Percentiles rank a stretch among this genome's conserved stretches.
These are phyloP conservation scores for Carex sylvatica DNA, from an alignment of 202 grass and related monocot species.

Conservation along the genomic window DNA sequence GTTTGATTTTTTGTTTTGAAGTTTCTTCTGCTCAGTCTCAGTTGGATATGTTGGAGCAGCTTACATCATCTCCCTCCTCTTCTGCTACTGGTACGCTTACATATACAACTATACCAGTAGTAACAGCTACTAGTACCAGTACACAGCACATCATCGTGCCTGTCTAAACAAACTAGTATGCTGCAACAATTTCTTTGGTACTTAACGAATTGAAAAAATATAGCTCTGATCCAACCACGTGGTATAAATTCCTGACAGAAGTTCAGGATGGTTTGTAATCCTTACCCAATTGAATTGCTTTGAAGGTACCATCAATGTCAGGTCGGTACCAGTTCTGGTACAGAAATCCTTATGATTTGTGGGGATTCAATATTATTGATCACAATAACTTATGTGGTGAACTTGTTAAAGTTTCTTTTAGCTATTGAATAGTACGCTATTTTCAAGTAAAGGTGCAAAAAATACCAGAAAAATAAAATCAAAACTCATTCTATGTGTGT, in stretches of 20 bases:
- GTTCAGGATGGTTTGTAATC: not conserved
- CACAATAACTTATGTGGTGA: not conserved
- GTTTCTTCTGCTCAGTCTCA: conserved; percentile 56
- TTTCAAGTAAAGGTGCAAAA: not conserved
- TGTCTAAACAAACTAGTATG: not conserved
- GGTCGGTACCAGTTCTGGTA: not conserved
- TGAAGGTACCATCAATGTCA: not conserved
- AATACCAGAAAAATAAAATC: not conserved
- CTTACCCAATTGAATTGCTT: not conserved
- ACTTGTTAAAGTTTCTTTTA: not conserved
- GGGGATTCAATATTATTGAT: not conserved
- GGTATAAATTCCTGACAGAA: not conserved
- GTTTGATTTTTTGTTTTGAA: not conserved
- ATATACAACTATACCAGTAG: not conserved
- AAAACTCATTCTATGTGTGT: not conserved
- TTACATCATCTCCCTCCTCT: conserved; percentile 42
- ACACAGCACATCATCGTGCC: not conserved
- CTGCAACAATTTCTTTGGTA: not conserved
- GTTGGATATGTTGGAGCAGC: conserved; percentile 83
- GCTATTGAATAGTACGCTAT: not conserved
- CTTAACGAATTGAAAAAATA: not conserved
- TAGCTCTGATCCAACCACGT: not conserved
- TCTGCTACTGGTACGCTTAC: conserved; percentile 46
- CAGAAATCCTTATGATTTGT: not conserved
- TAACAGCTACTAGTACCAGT: not conserved